These are phyloP conservation scores for Mentha longifolia DNA, from an alignment of 257 asterid genomes.

Conservation along the genomic window DNA sequence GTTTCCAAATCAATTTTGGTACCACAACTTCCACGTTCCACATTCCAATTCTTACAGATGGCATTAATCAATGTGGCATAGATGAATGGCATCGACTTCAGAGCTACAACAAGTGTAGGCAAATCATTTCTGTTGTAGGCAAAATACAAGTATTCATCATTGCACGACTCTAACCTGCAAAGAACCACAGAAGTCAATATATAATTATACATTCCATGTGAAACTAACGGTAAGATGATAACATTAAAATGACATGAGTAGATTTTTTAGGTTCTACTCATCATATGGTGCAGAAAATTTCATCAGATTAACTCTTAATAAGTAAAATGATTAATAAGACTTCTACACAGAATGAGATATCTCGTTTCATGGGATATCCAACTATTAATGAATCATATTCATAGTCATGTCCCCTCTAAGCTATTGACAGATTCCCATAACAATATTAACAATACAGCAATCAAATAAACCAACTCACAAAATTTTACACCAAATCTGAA, in stretches of 20 bases:
- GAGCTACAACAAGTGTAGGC: conserved; percentile 58
- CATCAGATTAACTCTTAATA: neutral
- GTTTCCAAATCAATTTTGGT: conserved; percentile 46
- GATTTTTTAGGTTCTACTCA: neutral
- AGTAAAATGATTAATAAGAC: neutral
- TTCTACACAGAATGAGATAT: neutral
- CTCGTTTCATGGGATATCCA: neutral
- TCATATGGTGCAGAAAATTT: conserved; percentile 12
- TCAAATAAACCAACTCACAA: neutral
- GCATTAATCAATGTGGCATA: conserved; percentile 51
- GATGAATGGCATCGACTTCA: conserved; percentile 54
- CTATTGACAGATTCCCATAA: neutral
- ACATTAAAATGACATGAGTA: neutral
- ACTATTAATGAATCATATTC: neutral
- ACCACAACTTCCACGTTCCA: conserved; percentile 52
- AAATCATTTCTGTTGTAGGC: conserved; percentile 72
- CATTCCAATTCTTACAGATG: conserved; percentile 61
- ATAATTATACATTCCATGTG: conserved; percentile 18
- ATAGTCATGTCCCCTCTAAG: neutral
- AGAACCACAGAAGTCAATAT: conserved; percentile 34
- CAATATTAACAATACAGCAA: neutral
- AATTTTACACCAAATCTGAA: neutral
- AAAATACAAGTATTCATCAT: conserved; percentile 50
- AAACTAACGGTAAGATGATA: conserved; percentile 9
- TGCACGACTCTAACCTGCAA: conserved; percentile 74